A percentile compares a stretch with the other conserved stretches of the same genome.
phyloP scores from a whole-genome alignment of 805 yeast genomes.

The Metschnikowia hibisci region DNA sequence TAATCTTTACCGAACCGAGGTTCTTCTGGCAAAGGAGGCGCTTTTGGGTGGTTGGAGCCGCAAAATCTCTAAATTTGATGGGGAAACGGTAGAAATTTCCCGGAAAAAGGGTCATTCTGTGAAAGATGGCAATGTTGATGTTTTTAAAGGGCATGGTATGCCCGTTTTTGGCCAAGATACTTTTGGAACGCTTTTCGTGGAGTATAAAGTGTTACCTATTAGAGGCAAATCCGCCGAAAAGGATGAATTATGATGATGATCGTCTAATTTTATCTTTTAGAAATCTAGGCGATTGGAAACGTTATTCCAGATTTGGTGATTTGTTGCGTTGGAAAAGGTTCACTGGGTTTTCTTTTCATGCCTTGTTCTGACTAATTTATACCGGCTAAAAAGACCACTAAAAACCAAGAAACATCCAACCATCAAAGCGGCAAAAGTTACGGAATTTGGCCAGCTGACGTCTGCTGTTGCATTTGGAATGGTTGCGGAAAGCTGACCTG shows the following conservation, averaged over 20 bases:
- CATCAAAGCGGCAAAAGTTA: conserved; percentile 12
- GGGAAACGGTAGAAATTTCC: conserved; percentile 39
- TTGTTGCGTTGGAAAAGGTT: background rate
- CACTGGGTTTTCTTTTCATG: background rate
- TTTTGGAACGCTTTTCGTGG: conserved; percentile 22
- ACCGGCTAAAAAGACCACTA: background rate
- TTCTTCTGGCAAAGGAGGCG: conserved; percentile 68
- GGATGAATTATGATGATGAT: conserved; percentile 17
- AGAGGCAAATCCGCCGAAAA: conserved; percentile 8
- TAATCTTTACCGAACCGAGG: conserved; percentile 78
- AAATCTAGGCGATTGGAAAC: no score
- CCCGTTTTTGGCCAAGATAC: conserved; percentile 53
- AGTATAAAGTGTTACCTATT: conserved; percentile 16
- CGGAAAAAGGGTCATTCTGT: conserved; percentile 53
- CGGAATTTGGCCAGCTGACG: conserved; percentile 3
- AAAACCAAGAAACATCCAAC: conserved; percentile 11
- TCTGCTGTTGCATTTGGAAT: conserved; percentile 15
- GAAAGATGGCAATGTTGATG: conserved; percentile 67
- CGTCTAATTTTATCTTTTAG: background rate
- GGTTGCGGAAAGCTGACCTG: conserved; percentile 6
- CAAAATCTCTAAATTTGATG: conserved; percentile 62
- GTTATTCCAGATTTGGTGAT: no score
- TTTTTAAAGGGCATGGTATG: conserved; percentile 78
- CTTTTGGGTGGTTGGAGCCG: conserved; percentile 78
- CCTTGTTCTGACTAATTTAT: background rate